Evolutionary conservation across 1,284 basidiomycete species (phyloP), one percentile per base, ranked within the genome.

Genomic region (Spongispora temasekensis): DNA sequence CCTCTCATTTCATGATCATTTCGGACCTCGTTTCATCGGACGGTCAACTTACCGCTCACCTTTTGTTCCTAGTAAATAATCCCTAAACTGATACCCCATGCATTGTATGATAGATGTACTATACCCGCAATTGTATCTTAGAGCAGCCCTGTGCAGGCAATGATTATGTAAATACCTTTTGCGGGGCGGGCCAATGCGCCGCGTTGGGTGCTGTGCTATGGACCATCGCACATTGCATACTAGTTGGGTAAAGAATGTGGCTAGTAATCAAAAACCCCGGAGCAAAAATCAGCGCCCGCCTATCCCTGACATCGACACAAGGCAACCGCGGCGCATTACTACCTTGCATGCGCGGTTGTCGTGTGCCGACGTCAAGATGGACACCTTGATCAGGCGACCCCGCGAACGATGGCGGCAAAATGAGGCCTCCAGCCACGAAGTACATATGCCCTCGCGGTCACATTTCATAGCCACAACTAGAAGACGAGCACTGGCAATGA

Each of bases 1-100:
- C 76, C 77, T 12, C 57, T 78, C 27, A 71, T 64, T 21, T 72
- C 67, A n/a, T 77, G 65, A 68, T 19, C 32, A 35, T 21, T 34
- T 34, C 32, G 17, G 28, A 21, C 13, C 15, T 21, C n/a, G n/a
- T n/a, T n/a, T n/a, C n/a, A n/a, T n/a, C n/a, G n/a, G n/a, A n/a
- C n/a, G n/a, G n/a, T n/a, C n/a, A n/a, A n/a, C n/a, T n/a, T n/a
- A n/a, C n/a, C n/a, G n/a, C n/a, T n/a, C n/a, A n/a, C n/a, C n/a
- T n/a, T n/a, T n/a, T n/a, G n/a, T n/a, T n/a, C n/a, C n/a, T n/a
- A n/a, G n/a, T n/a, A n/a, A n/a, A n/a, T n/a, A n/a, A n/a, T n/a
- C n/a, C n/a, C n/a, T n/a, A n/a, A n/a, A n/a, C n/a, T n/a, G n/a
- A n/a, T n/a, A n/a, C n/a, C 44, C 46, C 40, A 58, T 51, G 51